Base-by-base conservation (phyloP, 2,329 filamentous ascomycete genomes). In the Pseudogymnoascus sp. region DNA sequence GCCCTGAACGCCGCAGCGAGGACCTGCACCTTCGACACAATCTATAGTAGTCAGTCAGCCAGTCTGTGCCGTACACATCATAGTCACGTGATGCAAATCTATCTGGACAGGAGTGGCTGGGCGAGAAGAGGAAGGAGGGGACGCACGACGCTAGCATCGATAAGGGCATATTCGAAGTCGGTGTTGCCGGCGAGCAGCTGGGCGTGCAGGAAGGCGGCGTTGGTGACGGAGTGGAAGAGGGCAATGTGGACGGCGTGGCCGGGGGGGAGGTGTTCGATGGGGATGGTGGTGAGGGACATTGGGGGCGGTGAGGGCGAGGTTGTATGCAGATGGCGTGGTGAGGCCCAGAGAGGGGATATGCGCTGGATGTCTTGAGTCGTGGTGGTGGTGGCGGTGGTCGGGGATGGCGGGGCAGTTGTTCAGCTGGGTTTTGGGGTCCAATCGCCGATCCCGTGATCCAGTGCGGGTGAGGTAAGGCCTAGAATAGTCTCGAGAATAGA, bases 121-220 rank as follows among this genome's bases (percentile, higher is more conserved):
- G 36, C 3, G 25, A 5, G 9, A 45, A 23, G 25, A 22, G 14
- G 60, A 19, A 61, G 36, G 16, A 19, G 7, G 25, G n/a, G 55
- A 64, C 55, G 65, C 80, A 92, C 88, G 73, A 90, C 84, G 52
- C 84, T 85, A 19, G 92, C 92, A 76, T 99, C 93, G 55, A 99
- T 83, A 67, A 99, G 89, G 35, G 92, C 92, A 79, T 97, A 97
- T 75, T 97, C 92, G 69, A 92, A 97, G 7, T 88, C 87, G 9
- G 84, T 72, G 72, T 97, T 96, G 60, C 90, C 89, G 5, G 85
- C 82, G n/a, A 97, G 80, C 4, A 99, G 84, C 76, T 97, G 92
- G 68, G 87, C 80, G 60, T 92, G 88, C 45, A 99, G 80, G 71
- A 88, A 92, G 0, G 83, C 76, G 9, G 91, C 83, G 73, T 99